phyloP scores from a whole-genome alignment of 345 rosid genomes.

The Eucalyptus guilfoylei region DNA sequence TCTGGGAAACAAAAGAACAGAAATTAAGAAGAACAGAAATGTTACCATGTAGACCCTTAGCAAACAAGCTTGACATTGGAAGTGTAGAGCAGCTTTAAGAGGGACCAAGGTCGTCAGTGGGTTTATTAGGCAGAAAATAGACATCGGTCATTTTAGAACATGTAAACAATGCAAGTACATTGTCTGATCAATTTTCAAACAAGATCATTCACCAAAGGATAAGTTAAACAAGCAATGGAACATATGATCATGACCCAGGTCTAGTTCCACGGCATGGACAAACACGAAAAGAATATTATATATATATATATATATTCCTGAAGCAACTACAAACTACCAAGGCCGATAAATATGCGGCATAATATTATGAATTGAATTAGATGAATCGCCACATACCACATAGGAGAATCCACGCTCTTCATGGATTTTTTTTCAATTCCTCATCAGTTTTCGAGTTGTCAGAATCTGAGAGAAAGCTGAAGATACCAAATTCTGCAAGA shows the following conservation, averaged over 20 bases:
- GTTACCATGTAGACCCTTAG: too few species aligned
- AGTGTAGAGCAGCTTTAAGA: too few species aligned
- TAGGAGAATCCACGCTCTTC: slow-evolving; percentile 82
- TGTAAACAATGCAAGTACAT: neutral
- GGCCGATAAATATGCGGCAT: neutral
- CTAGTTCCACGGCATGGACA: neutral
- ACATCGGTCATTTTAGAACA: too few species aligned
- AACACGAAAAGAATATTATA: neutral
- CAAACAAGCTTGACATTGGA: too few species aligned
- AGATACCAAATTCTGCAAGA: slow-evolving; percentile 66
- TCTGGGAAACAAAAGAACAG: too few species aligned
- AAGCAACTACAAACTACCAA: neutral
- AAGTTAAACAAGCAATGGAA: neutral
- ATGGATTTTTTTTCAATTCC: slow-evolving; percentile 72
- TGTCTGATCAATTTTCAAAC: neutral
- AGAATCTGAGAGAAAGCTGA: slow-evolving; percentile 84
- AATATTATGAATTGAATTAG: neutral
- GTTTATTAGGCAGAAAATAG: too few species aligned
- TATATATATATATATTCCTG: too few species aligned
- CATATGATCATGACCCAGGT: neutral
- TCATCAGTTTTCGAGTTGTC: slow-evolving; percentile 81
- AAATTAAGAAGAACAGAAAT: too few species aligned
- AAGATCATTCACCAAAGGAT: neutral
- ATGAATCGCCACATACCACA: slow-evolving; percentile 25
- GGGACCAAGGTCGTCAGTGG: too few species aligned